Evolutionary conservation across 129 eudicot species (phyloP), one percentile per base, ranked within the genome.

Genomic region (Deinandra increscens): DNA sequence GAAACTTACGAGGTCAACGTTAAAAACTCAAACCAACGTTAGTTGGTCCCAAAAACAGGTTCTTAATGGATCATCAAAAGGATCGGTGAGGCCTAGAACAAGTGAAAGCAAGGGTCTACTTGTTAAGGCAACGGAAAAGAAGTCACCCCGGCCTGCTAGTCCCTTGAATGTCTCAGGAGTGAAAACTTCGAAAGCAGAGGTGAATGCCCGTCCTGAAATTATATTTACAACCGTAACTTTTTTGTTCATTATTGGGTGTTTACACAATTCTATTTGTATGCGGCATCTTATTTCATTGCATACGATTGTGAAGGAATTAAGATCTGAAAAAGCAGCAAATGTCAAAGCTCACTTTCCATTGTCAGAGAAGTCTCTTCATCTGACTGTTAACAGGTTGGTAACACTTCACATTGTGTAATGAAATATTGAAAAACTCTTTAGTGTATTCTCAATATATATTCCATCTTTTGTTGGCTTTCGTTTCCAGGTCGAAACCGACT

Each of bases 131-230:
- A 60, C 79, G 66, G 85, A 79, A 68, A 82, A 77, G 80, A 80
- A 78, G 79, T 36, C 61, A 64, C 15, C 84, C 12, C 83, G 68
- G 26, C 67, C 86, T 63, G 41, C 83, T 37, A 74, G 71, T 66
- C 80, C 80, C 58, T 64, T 60, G 33, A 70, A 66, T 51, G 36
- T 50, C 50, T 60, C 76, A 36, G 72, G 58, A 29, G 63, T 64
- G 36, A 87, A 64, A 74, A 50, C 75, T 10, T 68, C 72, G 37
- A 87, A 81, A 79, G 3, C 66, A 44, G 88, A 79, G 89, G 95
- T 86, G 65, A 67, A 59, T 66, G 8, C 49, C n/a, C 38, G 14
- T 73, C 71, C 38, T 64, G 4, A 49, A 53, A 15, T 69, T 54
- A 44, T 6, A 59, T 17, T 33, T 19, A 58, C 48, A 62, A 12